Percentiles rank a stretch among this genome's conserved stretches.
phyloP scores from a whole-genome alignment of 768 basidiomycete genomes.

The Suillus bovinus region DNA sequence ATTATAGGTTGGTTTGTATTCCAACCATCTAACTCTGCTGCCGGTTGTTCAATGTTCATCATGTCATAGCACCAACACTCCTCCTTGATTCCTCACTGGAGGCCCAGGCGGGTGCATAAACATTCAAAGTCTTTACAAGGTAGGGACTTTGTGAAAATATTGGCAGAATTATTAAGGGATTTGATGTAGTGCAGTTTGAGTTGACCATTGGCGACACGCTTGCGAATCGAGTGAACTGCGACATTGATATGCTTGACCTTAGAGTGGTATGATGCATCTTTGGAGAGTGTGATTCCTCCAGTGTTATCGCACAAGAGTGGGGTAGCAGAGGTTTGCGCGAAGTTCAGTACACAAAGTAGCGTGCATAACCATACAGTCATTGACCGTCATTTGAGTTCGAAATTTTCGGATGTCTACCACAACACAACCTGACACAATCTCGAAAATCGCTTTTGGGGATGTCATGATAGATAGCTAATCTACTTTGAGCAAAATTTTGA shows the following conservation, averaged over 20 bases:
- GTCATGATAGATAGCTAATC: no score
- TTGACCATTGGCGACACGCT: fast-evolving
- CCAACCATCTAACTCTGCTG: no score
- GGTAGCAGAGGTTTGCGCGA: not conserved
- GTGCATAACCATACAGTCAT: not conserved
- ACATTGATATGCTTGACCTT: not conserved
- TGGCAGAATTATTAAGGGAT: not conserved
- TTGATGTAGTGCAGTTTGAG: not conserved
- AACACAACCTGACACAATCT: no score
- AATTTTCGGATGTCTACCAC: no score
- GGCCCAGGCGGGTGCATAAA: not conserved
- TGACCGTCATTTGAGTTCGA: no score
- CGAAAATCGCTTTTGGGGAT: no score
- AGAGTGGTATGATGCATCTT: not conserved
- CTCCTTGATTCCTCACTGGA: not conserved
- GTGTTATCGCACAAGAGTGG: not conserved
- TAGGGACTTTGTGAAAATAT: not conserved
- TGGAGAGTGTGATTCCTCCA: not conserved
- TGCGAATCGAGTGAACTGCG: not conserved
- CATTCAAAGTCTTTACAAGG: not conserved
- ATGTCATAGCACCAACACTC: not conserved
- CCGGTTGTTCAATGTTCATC: not conserved
- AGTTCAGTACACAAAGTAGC: not conserved
- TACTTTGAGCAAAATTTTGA: no score
- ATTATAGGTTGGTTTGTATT: not conserved